Base-by-base conservation (phyloP, 768 basidiomycete species). In the Hortiboletus flavorubellus region DNA sequence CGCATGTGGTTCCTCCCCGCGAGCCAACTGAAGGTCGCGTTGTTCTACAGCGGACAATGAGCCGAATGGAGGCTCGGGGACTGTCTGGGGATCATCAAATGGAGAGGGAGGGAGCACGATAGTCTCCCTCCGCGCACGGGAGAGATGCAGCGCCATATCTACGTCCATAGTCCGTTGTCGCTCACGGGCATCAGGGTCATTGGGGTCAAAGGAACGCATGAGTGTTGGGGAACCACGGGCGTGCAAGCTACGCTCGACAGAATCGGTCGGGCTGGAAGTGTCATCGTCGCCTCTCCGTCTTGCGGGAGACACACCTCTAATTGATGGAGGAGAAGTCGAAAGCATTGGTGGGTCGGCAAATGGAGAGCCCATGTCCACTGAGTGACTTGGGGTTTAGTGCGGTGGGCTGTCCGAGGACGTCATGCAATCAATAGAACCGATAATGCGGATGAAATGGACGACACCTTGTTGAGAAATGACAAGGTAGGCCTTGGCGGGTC, bases 101-200 rank as follows among this genome's bases (percentile, higher is more conserved):
- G 74, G 70, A 12, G 74, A 61, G 26, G 77, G 67, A 1, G 75
- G 71, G 11, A 64, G 66, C 5, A 74, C 69, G 8, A 83, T 63
- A 0, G 86, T 87, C 48, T 84, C 84, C 56, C 86, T 77, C 21
- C 90, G 80, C 1, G 87, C 89, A 21, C 82, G 78, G 23, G 86
- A 88, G 40, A 89, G 80, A 33, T 89, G 87, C 67, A 91, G 80
- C 50, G 89, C 91, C 89, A 93, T 92, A 64, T 95, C 93, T 1
- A 91, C 91, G 64, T 98, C 95, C 87, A 97, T 91, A 7, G 91
- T 85, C 35, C 89, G 82, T 76, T 98, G 94, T 18, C 94, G 84
- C 70, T 97, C 93, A 51, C 86, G 78, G 18, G 83, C 83, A 50
- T 89, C 82, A 0, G 87, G 84, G 65, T 91, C 86, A 74, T 85